These are phyloP conservation scores for Cercospora sp. DNA, from an alignment of 2,329 filamentous ascomycete genomes.

Conservation along the genomic window DNA sequence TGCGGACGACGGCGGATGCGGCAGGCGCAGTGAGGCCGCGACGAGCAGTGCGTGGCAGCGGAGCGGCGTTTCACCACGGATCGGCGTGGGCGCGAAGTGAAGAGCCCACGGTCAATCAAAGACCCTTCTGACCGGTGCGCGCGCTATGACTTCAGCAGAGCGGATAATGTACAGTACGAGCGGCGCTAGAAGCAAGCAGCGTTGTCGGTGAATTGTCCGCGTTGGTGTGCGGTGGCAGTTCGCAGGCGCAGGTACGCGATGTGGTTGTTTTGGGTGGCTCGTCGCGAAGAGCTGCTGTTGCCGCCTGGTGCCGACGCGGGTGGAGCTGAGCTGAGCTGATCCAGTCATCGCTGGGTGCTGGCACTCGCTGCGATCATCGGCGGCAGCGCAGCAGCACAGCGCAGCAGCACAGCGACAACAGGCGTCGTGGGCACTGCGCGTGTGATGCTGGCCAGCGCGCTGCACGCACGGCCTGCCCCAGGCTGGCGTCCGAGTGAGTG, in stretches of 20 bases:
- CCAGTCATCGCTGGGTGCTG: neutral
- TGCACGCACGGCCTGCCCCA: neutral
- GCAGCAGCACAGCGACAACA: neutral
- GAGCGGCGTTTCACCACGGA: neutral
- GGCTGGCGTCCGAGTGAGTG: slow-evolving; percentile 7
- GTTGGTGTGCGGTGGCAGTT: neutral
- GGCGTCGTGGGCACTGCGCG: neutral
- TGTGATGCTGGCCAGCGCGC: neutral
- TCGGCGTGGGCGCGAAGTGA: neutral
- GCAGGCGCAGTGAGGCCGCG: neutral
- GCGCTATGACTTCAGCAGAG: slow-evolving; percentile 9
- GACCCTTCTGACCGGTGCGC: neutral
- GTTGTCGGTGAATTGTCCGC: slow-evolving; percentile 9
- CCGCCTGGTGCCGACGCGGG: neutral
- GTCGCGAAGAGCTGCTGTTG: neutral
- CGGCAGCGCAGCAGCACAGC: neutral
- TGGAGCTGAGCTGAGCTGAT: neutral
- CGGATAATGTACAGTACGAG: neutral
- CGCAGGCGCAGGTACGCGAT: slow-evolving; percentile 4
- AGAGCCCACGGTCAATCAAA: neutral
- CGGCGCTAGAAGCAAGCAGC: slow-evolving; percentile 12
- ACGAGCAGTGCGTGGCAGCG: neutral
- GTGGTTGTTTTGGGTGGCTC: slow-evolving; percentile 1
- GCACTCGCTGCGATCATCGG: neutral
- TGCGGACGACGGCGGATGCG: neutral